Base-by-base conservation (phyloP, 345 rosid genomes). In the Trapa bicornis region DNA sequence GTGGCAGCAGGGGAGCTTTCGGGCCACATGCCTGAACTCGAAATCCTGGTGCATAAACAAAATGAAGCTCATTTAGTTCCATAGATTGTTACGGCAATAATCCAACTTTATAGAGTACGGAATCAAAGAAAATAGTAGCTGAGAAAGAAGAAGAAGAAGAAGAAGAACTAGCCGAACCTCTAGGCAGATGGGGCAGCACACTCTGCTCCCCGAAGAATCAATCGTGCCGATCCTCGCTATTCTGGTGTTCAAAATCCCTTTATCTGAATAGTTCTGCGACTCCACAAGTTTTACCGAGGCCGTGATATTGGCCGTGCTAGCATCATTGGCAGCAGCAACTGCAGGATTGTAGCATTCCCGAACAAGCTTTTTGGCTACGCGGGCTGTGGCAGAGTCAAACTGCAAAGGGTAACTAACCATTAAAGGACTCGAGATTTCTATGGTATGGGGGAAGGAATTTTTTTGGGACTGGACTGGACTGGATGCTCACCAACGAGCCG, bases 321-420 rank as follows among this genome's bases (percentile, higher is more conserved):
- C 22, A 41, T 17, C 22, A 41, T 17, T 38, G 2, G 1, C 37
- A 17, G 37, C 37, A 15, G 1, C 4, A 0, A 14, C 37, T n/a
- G 67, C 36, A 42, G 14, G 50, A 33, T 3, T 47, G 15, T 54
- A 35, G 33, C 91, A 84, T 68, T 92, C 98, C 0, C 88, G 85
- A 2, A 92, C 96, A 63, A 92, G 92, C 75, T 94, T 87, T 53
- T 91, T 89, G 36, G 92, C 91, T 9, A 88, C 78, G 65, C 87
- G 91, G 78, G 91, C 86, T 61, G 86, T 87, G 69, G 89, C 85
- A 14, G 89, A 96, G 82, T 93, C 97, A 73, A 88, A 82, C 97
- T 93, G 75, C 70, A 6, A 48, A 12, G 37, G 47, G n/a, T 11
- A 12, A 8, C 5, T 11, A 12, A 8, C 5, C 5, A 6, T 36